Conservation (phyloP, 352 stramenopile species). For the Elongisporangium anandrum region DNA sequence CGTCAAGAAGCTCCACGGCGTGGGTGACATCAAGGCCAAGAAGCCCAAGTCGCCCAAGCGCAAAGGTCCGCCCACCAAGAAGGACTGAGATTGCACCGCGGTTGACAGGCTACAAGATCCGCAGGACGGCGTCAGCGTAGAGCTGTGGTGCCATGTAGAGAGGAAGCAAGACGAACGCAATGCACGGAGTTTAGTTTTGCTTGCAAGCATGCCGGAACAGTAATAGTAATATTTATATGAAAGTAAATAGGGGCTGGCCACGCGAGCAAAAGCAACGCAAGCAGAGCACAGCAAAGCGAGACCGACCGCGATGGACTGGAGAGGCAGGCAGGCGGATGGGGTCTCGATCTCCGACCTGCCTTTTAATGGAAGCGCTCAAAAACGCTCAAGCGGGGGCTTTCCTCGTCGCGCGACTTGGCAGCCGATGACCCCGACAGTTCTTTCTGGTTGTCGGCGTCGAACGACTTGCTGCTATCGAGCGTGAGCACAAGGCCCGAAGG, state of each 20-base stretch:
- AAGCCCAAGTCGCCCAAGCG: constrained; percentile 64
- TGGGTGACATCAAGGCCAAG: constrained; percentile 37
- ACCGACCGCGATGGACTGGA: neutral
- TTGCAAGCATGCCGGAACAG: constrained; percentile 2
- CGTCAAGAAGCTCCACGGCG: constrained; percentile 54
- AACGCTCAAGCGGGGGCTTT: constrained; percentile 74
- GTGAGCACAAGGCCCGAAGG: constrained; percentile 53
- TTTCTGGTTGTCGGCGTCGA: constrained; percentile 28
- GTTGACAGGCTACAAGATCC: neutral
- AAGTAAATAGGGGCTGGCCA: constrained; percentile 77
- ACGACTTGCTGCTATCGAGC: constrained; percentile 45
- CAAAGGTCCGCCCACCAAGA: constrained; percentile 55
- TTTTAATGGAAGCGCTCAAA: constrained; percentile 82
- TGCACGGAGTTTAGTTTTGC: constrained; percentile 3
- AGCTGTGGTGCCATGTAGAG: neutral
- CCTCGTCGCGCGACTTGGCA: constrained; percentile 33
- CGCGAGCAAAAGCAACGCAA: neutral
- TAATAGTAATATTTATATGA: constrained; percentile 80
- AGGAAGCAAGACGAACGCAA: neutral
- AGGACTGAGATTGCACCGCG: constrained; percentile 13
- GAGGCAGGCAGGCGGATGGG: neutral
- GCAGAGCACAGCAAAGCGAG: neutral
- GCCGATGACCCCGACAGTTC: constrained; percentile 8
- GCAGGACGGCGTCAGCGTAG: neutral
- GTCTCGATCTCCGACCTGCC: neutral